Conservation (phyloP, 2,329 filamentous ascomycete genomes). For the Penicillium sp. region DNA sequence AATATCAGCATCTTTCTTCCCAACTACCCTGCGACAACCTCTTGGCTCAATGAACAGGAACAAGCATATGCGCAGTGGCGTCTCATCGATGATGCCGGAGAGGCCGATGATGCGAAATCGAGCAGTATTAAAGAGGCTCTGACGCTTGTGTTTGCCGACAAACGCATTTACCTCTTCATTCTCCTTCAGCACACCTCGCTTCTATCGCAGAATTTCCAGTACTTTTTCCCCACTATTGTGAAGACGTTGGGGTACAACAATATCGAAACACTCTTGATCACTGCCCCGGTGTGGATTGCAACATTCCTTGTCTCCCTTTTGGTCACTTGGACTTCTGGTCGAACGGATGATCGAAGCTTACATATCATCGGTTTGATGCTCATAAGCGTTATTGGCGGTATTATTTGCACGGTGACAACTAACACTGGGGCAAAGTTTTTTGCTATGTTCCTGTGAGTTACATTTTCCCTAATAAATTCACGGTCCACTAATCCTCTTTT, state of each 20-base stretch:
- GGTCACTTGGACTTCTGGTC: conserved; percentile 61
- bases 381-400: conserved; percentile 58
- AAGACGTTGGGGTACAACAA: conserved; percentile 61
- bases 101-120: conserved; percentile 45
- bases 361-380: conserved; percentile 61
- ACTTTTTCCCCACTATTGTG: conserved; percentile 69
- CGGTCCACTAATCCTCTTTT: neutral
- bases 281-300: conserved; percentile 59
- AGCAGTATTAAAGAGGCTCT: conserved; percentile 52
- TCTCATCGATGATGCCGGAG: conserved; percentile 54
- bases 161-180: conserved; percentile 46
- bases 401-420: conserved; percentile 58
- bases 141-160: conserved; percentile 37
- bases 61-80: conserved; percentile 59
- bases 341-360: conserved; percentile 59
- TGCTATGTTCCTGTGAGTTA: conserved; percentile 60
- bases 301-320: conserved; percentile 59
- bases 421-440: conserved; percentile 61
- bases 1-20: conserved; percentile 41
- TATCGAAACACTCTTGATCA: conserved; percentile 52
- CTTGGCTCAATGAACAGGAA: conserved; percentile 57
- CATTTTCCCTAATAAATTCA: neutral
- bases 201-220: conserved; percentile 62
- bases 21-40: conserved; percentile 59
- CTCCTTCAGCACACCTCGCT: conserved; percentile 55